These are phyloP conservation scores for Cicer chorassanicum DNA, from an alignment of 306 rosid genomes.

Conservation along the genomic window DNA sequence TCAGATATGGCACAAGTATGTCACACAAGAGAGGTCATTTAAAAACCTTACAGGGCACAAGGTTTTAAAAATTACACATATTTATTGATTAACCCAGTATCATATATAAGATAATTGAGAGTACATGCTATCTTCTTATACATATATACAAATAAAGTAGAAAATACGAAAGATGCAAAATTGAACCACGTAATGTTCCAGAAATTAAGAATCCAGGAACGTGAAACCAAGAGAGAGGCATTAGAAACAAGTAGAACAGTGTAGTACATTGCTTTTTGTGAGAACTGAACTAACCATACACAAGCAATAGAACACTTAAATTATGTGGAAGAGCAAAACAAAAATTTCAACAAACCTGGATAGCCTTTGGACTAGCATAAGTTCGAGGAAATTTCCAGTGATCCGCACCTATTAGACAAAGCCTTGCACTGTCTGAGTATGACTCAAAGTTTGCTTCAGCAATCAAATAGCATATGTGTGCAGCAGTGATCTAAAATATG, in stretches of 20 bases:
- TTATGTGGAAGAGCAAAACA: conserved; percentile 31
- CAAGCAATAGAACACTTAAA: conserved; percentile 4
- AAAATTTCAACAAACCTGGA: conserved; percentile 70
- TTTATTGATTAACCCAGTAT: conserved; percentile 20
- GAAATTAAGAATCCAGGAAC: background rate
- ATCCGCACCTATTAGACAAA: conserved; percentile 93
- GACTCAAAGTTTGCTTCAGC: conserved; percentile 95
- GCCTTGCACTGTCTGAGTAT: conserved; percentile 83
- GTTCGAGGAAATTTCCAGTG: conserved; percentile 98
- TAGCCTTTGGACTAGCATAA: conserved; percentile 89
- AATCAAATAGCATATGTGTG: conserved; percentile 93
- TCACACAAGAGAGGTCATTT: background rate
- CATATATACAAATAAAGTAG: background rate
- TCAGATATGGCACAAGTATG: conserved; percentile 19
- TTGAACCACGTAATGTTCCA: conserved; percentile 13
- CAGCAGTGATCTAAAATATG: conserved; percentile 77
- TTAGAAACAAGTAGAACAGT: conserved; percentile 24
- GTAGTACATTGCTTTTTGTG: background rate
- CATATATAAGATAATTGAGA: background rate
- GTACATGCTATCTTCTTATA: background rate
- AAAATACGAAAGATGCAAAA: conserved; percentile 6
- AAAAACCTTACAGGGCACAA: conserved; percentile 5
- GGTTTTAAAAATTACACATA: conserved; percentile 28
- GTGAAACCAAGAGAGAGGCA: background rate
- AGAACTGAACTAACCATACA: conserved; percentile 19